phyloP scores from a whole-genome alignment of 257 asterid species.

The Cinchona pubescens region DNA sequence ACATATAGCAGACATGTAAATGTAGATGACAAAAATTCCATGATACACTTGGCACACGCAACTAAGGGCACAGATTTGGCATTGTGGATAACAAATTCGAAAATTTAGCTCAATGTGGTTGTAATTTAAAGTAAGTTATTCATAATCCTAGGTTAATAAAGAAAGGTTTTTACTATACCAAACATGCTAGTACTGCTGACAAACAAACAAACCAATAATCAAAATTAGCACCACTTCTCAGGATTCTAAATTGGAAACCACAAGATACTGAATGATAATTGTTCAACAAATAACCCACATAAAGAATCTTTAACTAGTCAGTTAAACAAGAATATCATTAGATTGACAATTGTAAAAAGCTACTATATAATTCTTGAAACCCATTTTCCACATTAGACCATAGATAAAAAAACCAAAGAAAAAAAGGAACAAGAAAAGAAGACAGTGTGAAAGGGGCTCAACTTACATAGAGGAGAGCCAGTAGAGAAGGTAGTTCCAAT shows the following conservation, averaged over 20 bases:
- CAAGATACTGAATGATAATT: neutral
- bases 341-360: neutral
- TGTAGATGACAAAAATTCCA: neutral
- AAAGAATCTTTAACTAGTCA: neutral
- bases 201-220: neutral
- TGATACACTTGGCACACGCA: neutral
- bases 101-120: neutral
- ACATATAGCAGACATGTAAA: too few relatives aligned
- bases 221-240: neutral
- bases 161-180: neutral
- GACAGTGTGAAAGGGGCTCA: neutral
- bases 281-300: neutral
- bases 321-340: neutral
- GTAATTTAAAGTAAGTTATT: neutral
- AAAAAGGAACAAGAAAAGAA: neutral
- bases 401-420: too few relatives aligned
- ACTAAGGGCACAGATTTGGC: neutral
- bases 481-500: conserved; percentile 32
- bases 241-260: neutral
- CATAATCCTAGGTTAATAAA: neutral
- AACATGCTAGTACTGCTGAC: neutral
- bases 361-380: neutral
- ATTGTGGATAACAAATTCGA: neutral
- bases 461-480: conserved; percentile 45
- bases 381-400: neutral